These are phyloP conservation scores for Leccinum sublutescens DNA, from an alignment of 768 basidiomycete species.

Conservation along the genomic window DNA sequence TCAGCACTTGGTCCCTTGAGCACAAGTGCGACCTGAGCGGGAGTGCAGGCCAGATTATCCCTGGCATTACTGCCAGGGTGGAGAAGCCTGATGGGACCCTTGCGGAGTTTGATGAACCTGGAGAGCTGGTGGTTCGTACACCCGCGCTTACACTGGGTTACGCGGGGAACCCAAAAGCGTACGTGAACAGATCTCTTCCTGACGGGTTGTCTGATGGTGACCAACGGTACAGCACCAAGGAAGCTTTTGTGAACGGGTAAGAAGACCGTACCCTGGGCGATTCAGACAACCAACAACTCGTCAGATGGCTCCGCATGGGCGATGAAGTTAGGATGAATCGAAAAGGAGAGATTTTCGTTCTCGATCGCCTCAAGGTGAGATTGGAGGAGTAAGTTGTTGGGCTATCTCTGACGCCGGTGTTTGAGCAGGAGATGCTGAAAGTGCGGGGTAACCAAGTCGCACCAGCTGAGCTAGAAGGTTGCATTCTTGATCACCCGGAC, in stretches of 20 bases:
- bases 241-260: conserved; percentile 56
- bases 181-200: conserved; percentile 24
- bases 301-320: conserved; percentile 65
- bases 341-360: conserved; percentile 61
- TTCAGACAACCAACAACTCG: neutral
- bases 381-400: neutral
- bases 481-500: conserved; percentile 57
- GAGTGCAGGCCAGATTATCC: conserved; percentile 55
- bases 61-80: conserved; percentile 56
- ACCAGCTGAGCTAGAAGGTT: conserved; percentile 66
- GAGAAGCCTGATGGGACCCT: conserved; percentile 56
- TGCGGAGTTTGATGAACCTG: conserved; percentile 56
- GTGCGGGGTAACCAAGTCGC: conserved; percentile 58
- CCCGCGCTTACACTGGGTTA: conserved; percentile 64
- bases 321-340: conserved; percentile 68
- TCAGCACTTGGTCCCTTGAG: conserved; percentile 46
- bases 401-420: neutral
- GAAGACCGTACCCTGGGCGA: neutral
- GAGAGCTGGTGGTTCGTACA: conserved; percentile 59
- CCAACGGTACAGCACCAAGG: conserved; percentile 46
- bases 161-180: conserved; percentile 59
- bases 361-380: conserved; percentile 71
- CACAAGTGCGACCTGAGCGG: conserved; percentile 49
- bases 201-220: conserved; percentile 10
- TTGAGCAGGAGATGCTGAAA: conserved; percentile 65